Percentiles rank a stretch among this genome's conserved stretches.
phyloP scores from a whole-genome alignment of 192 early-diverging fungal genomes.

The Entomortierella chlamydospora region DNA sequence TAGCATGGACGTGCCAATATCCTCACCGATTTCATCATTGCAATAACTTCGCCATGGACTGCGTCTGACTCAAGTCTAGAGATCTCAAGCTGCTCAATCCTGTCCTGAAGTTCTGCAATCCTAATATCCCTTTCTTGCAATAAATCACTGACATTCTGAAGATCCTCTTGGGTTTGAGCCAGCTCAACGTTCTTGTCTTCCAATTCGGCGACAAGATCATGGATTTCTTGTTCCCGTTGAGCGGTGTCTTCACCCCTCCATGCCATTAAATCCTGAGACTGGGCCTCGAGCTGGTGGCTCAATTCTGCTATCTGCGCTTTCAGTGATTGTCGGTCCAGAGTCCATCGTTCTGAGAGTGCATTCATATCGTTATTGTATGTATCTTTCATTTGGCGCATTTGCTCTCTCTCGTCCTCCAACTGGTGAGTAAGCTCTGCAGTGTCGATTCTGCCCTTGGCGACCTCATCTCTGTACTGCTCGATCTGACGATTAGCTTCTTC shows the following conservation, averaged over 20 bases:
- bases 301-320: slow-evolving; percentile 19
- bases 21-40: slow-evolving; percentile 41
- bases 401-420: slow-evolving; percentile 28
- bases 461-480: slow-evolving; percentile 38
- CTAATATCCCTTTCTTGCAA: slow-evolving; percentile 15
- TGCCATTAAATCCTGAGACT: slow-evolving; percentile 31
- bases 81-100: slow-evolving; percentile 17
- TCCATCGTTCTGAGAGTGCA: slow-evolving; percentile 40
- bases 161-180: slow-evolving; percentile 37
- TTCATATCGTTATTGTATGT: slow-evolving; percentile 39
- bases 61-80: slow-evolving; percentile 21
- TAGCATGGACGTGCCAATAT: neutral
- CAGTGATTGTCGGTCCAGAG: slow-evolving; percentile 30
- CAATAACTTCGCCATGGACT: slow-evolving; percentile 50
- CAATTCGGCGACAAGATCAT: slow-evolving; percentile 55
- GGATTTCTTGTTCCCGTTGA: slow-evolving; percentile 47
- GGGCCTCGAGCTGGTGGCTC: slow-evolving; percentile 32
- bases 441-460: slow-evolving; percentile 32
- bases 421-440: slow-evolving; percentile 25
- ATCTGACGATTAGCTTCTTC: slow-evolving; percentile 32
- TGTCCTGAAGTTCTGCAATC: slow-evolving; percentile 37
- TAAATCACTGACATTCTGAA: slow-evolving; percentile 6
- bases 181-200: slow-evolving; percentile 58
- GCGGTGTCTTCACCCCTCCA: slow-evolving; percentile 28
- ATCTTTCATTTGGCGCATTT: slow-evolving; percentile 32